Evolutionary conservation across 1,284 basidiomycete species (phyloP), one percentile per base, ranked within the genome.

Genomic region (Lentinula novae-zelandiae): DNA sequence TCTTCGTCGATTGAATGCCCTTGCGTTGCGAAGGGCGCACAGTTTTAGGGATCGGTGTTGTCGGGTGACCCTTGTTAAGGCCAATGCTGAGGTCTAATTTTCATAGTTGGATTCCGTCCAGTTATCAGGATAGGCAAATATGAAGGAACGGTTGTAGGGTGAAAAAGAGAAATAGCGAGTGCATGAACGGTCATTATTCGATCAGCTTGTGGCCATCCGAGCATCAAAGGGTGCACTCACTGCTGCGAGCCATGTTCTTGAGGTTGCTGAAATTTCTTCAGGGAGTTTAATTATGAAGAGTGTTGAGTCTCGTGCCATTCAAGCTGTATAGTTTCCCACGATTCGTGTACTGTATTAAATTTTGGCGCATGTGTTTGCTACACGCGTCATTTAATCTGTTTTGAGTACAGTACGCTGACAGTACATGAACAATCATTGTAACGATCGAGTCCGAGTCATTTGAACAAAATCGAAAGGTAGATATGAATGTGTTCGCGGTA

Each of bases 11-110:
- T 74, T 87, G 85, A 69, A 87, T 77, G 68, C 96, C 97, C 85
- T 98, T 99, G 78, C 93, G 92, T 74, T 96, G 88, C 71, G 90
- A 92, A 62, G 96, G 96, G 75, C 90, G 90, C 58, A 82, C 77
- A 60, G 79, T 77, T 78, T 93, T 90, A 70, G 89, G 80, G 73
- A 98, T 91, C 71, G 89, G 77, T 62, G 94, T 97, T 61, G 96
- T 97, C 68, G 92, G 89, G 83, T 91, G 92, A 70, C 97, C 97
- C 72, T 90, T 89, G 87, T 96, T 97, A 72, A 86, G 82, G 72
- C 97, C 97, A 78, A 83, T 82, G 72, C 93, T 92, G 76, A 96
- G 79, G 82, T 96, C 96, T 97, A 66, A 63, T 36, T 40, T 10
- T 6, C 20, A 33, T 52, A 9, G 46, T 22, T 8, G 36, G n/a